phyloP scores from a whole-genome alignment of 2,329 filamentous ascomycete species.

The Fusarium penzigii region DNA sequence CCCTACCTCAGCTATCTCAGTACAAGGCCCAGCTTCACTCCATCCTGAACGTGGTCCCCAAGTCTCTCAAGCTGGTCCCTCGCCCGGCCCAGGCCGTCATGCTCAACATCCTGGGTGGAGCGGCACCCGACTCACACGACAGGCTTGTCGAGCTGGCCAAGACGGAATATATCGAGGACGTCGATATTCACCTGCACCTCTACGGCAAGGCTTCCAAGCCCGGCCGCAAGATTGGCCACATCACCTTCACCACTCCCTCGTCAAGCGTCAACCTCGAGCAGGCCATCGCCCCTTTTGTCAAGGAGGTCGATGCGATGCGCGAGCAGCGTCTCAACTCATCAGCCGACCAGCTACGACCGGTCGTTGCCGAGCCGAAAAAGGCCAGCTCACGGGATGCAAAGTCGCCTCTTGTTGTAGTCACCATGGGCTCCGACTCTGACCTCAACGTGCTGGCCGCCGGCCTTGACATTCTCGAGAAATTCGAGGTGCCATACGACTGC shows the following conservation, averaged over 20 bases:
- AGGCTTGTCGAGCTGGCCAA: conserved; percentile 49
- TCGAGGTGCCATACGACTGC: conserved; percentile 70
- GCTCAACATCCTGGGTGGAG: conserved; percentile 78
- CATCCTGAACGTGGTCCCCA: conserved; percentile 68
- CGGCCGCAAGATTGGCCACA: conserved; percentile 91
- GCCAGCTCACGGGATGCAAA: conserved; percentile 29
- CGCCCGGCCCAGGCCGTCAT: conserved; percentile 68
- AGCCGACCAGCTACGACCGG: conserved; percentile 39
- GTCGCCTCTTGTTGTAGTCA: conserved; percentile 68
- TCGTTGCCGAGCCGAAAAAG: conserved; percentile 14
- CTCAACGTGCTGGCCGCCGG: conserved; percentile 67
- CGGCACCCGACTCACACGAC: conserved; percentile 63
- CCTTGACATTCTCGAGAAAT: conserved; percentile 66
- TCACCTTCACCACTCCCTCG: conserved; percentile 74
- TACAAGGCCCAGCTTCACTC: conserved; percentile 88
- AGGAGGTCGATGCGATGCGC: conserved; percentile 61
- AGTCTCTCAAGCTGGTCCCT: conserved; percentile 55
- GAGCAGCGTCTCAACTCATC: conserved; percentile 51
- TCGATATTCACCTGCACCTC: conserved; percentile 69
- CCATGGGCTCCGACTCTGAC: conserved; percentile 84
- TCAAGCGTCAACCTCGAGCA: conserved; percentile 63
- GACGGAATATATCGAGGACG: conserved; percentile 43
- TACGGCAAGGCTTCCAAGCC: conserved; percentile 91
- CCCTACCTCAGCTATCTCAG: conserved; percentile 81
- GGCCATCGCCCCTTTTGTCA: conserved; percentile 68